Percentiles rank a stretch among this genome's conserved stretches.
phyloP scores from a whole-genome alignment of 2,329 filamentous ascomycete species.

The Cercospora sp. region DNA sequence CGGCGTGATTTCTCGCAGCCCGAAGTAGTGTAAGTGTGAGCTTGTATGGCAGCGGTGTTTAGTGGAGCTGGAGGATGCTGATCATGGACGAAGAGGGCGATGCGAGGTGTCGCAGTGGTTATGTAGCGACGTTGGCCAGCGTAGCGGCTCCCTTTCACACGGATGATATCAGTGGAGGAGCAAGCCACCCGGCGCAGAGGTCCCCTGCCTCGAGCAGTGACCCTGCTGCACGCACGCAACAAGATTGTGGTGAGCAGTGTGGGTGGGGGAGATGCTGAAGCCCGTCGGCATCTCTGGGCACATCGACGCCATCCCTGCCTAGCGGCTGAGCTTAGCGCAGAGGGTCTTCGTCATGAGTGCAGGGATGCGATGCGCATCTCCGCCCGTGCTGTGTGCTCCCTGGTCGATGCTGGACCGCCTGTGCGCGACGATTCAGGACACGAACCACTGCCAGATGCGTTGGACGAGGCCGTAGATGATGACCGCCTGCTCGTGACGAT shows the following conservation, averaged over 20 bases:
- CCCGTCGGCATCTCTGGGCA: background rate
- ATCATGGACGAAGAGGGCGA: conserved; percentile 17
- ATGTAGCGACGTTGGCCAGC: conserved; percentile 5
- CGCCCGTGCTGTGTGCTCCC: background rate
- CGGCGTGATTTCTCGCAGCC: conserved; percentile 11
- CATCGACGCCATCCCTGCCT: background rate
- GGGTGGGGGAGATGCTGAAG: background rate
- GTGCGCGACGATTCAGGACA: background rate
- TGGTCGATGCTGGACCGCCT: background rate
- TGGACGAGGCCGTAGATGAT: background rate
- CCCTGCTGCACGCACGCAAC: background rate
- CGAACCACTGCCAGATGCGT: background rate
- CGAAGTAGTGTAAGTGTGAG: conserved; percentile 15
- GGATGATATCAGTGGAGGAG: conserved; percentile 16
- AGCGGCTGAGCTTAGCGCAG: background rate
- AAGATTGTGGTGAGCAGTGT: background rate
- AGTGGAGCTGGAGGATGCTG: conserved; percentile 2
- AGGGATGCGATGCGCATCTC: background rate
- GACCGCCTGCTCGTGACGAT: background rate
- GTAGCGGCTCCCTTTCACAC: background rate
- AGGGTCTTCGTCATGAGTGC: conserved; percentile 9
- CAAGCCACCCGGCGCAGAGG: conserved; percentile 13
- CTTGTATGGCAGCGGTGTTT: conserved; percentile 17
- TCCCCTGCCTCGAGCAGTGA: background rate
- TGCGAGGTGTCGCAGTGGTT: conserved; percentile 7